Percentiles rank a stretch among this genome's conserved stretches.
phyloP scores from a whole-genome alignment of 306 rosid genomes.

The Ochetophila trinervis region DNA sequence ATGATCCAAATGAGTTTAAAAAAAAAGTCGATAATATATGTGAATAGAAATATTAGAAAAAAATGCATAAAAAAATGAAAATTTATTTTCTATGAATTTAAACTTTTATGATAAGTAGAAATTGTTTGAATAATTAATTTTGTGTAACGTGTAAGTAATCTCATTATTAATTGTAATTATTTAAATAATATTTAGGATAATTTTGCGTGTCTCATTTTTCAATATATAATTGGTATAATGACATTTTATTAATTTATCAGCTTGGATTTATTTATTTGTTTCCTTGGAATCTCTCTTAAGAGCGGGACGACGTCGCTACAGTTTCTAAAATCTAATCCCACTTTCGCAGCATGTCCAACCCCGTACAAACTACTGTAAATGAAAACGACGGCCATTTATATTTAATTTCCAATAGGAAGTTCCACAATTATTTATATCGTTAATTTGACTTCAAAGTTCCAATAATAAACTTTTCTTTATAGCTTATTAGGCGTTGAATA shows the following conservation, averaged over 20 bases:
- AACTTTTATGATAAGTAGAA: no score
- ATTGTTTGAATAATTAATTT: neutral
- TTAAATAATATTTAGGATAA: neutral
- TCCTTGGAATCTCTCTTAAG: neutral
- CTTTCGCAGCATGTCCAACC: neutral
- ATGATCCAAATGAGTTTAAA: no score
- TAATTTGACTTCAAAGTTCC: no score
- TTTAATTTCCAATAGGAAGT: neutral
- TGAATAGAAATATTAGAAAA: no score
- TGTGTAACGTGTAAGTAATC: neutral
- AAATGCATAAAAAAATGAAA: no score
- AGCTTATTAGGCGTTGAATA: no score
- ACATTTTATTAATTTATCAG: neutral
- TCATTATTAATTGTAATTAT: neutral
- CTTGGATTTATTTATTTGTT: slow-evolving; percentile 9
- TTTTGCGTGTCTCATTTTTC: neutral
- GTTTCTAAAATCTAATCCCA: no score
- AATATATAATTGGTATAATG: slow-evolving; percentile 3
- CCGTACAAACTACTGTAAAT: slow-evolving; percentile 3
- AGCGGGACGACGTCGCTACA: neutral
- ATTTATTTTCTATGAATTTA: no score
- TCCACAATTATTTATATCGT: no score
- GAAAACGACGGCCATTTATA: slow-evolving; percentile 13
- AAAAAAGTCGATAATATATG: no score
- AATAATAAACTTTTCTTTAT: no score